A percentile compares a stretch with the other conserved stretches of the same genome.
Conservation (phyloP, 257 asterid genomes). For the Nicotiana benthamiana region DNA sequence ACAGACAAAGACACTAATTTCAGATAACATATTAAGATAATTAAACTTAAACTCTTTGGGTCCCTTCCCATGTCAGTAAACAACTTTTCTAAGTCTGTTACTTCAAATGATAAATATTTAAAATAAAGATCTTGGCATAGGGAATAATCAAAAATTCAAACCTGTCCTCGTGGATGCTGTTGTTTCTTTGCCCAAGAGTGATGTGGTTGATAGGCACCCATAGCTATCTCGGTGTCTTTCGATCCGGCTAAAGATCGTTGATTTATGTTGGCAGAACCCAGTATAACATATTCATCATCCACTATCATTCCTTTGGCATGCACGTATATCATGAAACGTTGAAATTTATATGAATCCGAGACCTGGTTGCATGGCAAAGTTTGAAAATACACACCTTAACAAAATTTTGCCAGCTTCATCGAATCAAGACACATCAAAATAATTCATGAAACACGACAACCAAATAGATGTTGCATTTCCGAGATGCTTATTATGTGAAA, state of each 20-base stretch:
- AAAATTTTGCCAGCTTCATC: not conserved
- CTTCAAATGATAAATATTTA: not conserved
- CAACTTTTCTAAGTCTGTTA: not conserved
- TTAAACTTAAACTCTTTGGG: not conserved
- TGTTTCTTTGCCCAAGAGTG: constrained; percentile 49
- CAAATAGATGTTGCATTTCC: not conserved
- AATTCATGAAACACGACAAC: not conserved
- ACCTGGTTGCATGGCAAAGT: constrained; percentile 30
- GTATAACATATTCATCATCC: constrained; percentile 75
- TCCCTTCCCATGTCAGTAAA: not conserved
- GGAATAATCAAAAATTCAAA: constrained; percentile 8
- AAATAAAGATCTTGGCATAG: not conserved
- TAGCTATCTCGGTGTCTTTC: constrained; percentile 87
- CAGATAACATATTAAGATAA: not conserved
- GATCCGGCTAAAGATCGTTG: constrained; percentile 95
- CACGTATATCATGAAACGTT: constrained; percentile 84
- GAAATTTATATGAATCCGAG: constrained; percentile 54
- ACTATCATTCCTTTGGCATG: constrained; percentile 94
- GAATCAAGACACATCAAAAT: not conserved
- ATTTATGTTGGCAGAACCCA: constrained; percentile 89
- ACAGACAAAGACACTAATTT: not conserved
- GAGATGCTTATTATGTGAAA: not conserved
- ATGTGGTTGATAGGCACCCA: constrained; percentile 93
- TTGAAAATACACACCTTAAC: not conserved
- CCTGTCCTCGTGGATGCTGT: constrained; percentile 77